Base-by-base conservation (phyloP, 148 eudicot genomes). In the Fagopyrum esculentum region DNA sequence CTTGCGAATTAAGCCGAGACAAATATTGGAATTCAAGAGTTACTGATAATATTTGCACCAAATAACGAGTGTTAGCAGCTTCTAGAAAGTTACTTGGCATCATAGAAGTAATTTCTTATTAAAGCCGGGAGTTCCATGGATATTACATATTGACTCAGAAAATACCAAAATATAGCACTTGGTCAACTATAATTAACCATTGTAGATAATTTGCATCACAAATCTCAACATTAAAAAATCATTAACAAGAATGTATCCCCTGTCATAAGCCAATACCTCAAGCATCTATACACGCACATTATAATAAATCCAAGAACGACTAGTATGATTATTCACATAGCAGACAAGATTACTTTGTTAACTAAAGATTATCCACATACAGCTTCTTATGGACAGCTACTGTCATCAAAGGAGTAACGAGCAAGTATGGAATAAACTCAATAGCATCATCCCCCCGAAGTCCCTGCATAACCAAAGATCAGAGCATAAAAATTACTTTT, bases 401-500 rank as follows among this genome's bases (percentile, higher is more conserved):
- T 68, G 83, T 5, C 46, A 35, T 35, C 40, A 35, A 35, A 35
- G 40, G 40, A 35, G 40, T 35, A 35, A 35, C 40, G 40, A 35
- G 40, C 40, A 35, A 35, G 40, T 35, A 35, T 35, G 40, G 40
- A 35, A 35, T 35, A 35, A 35, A 35, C 40, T 35, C 40, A 35
- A 55, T 68, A 61, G 9, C 75, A 75, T 78, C 86, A 78, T 69
- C 47, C 19, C 73, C 81, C n/a, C 63, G 71, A 73, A 69, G 46
- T 66, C 79, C 83, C 96, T 90, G 85, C 71, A 66, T 66, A 35
- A 40, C 78, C 52, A 7, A 72, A 78, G 12, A 11, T 54, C 69
- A 49, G 43, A 51, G 49, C 22, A 30, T 6, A 50, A 55, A 55
- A 48, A 40, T 12, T 13, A 45, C n/a, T 44, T 1, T 9, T 69